A percentile compares a stretch with the other conserved stretches of the same genome.
Evolutionary conservation across 2,329 filamentous ascomycete genomes (phyloP).

Genomic region (Alternaria sp.): DNA sequence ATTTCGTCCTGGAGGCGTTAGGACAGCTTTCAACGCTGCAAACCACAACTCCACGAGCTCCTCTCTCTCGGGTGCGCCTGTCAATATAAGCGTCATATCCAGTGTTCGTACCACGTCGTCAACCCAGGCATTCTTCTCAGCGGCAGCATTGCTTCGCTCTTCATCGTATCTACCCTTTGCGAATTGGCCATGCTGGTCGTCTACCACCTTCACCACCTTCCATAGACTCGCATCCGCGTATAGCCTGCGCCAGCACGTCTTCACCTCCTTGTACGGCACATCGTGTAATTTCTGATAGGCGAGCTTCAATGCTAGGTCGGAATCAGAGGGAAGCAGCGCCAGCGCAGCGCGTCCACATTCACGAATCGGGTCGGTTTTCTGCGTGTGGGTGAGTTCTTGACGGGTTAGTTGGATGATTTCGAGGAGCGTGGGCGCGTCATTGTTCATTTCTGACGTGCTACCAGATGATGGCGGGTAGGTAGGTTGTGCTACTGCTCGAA

Average conservation of each 20-base stretch:
- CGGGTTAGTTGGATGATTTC: slow-evolving; percentile 40
- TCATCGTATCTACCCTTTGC: not conserved
- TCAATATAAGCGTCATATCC: slow-evolving; percentile 79
- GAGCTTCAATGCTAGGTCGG: slow-evolving; percentile 65
- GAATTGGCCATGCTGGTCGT: slow-evolving; percentile 8
- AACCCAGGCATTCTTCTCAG: slow-evolving; percentile 55
- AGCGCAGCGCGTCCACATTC: slow-evolving; percentile 55
- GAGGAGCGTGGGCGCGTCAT: slow-evolving; percentile 29
- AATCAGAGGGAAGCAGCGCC: slow-evolving; percentile 45
- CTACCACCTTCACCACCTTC: slow-evolving; percentile 58
- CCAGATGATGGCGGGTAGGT: not conserved
- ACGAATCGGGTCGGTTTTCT: slow-evolving; percentile 43
- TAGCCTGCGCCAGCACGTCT: slow-evolving; percentile 72
- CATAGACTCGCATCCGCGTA: slow-evolving; percentile 77
- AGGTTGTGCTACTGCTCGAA: not conserved
- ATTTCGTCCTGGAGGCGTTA: not conserved
- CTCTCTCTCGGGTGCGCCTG: slow-evolving; percentile 55
- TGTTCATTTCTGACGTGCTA: slow-evolving; percentile 8
- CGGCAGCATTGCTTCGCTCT: slow-evolving; percentile 23
- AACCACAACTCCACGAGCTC: slow-evolving; percentile 60
- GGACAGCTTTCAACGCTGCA: slow-evolving; percentile 53
- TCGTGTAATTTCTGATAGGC: slow-evolving; percentile 74
- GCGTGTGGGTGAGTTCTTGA: slow-evolving; percentile 31
- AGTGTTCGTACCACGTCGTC: slow-evolving; percentile 70
- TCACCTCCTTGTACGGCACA: slow-evolving; percentile 73